Percentiles rank a stretch among this genome's conserved stretches.
Conservation (phyloP, 768 basidiomycete species). For the Leccinum uliginosum region DNA sequence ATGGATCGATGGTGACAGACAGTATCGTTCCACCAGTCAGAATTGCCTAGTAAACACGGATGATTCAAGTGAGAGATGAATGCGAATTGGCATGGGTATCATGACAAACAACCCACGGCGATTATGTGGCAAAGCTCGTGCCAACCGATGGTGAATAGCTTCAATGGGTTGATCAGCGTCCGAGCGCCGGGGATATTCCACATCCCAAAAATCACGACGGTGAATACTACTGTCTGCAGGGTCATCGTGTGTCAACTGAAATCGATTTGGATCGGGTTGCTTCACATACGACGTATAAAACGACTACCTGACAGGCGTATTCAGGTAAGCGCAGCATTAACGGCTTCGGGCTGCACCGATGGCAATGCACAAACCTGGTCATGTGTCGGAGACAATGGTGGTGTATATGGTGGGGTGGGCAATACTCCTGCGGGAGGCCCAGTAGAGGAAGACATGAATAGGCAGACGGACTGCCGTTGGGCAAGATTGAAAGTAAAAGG, state of each 20-base stretch:
- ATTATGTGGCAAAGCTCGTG: slow-evolving; percentile 85
- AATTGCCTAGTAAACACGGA: slow-evolving; percentile 49
- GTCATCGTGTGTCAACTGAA: slow-evolving; percentile 4
- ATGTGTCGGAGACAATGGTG: slow-evolving; percentile 56
- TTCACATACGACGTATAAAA: slow-evolving; percentile 67
- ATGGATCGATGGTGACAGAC: slow-evolving; percentile 81
- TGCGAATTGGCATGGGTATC: slow-evolving; percentile 1
- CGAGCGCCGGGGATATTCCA: slow-evolving; percentile 85
- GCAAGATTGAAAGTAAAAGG: slow-evolving; percentile 2
- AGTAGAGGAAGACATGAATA: slow-evolving; percentile 28
- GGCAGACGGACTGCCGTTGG: slow-evolving; percentile 29
- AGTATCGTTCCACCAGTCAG: slow-evolving; percentile 74
- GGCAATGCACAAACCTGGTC: slow-evolving; percentile 55
- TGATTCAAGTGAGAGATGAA: slow-evolving; percentile 6
- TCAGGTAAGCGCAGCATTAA: slow-evolving; percentile 21
- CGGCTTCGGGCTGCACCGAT: slow-evolving; percentile 15
- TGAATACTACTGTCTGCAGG: slow-evolving; percentile 72
- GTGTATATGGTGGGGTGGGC: slow-evolving; percentile 32
- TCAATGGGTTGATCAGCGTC: slow-evolving; percentile 77
- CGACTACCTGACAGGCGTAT: slow-evolving; percentile 50
- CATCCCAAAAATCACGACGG: slow-evolving; percentile 80
- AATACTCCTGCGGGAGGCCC: slow-evolving; percentile 33
- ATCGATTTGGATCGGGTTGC: slow-evolving; percentile 11
- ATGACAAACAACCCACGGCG: slow-evolving; percentile 45
- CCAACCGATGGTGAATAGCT: slow-evolving; percentile 84